These are phyloP conservation scores for Penicillium sp. DNA, from an alignment of 2,329 filamentous ascomycete species.

Conservation along the genomic window DNA sequence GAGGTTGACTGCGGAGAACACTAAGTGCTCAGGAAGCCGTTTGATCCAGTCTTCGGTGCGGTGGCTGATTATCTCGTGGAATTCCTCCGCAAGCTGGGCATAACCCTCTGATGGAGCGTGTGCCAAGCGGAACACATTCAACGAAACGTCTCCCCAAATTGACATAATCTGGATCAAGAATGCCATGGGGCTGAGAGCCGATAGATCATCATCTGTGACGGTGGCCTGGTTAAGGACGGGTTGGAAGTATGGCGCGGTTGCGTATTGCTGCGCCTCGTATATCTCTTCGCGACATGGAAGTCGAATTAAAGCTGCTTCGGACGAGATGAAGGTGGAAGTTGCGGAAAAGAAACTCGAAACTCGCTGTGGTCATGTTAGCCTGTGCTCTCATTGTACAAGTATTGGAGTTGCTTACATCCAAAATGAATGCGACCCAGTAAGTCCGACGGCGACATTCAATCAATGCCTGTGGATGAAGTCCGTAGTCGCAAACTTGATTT, in stretches of 20 bases:
- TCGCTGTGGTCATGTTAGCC: conserved; percentile 42
- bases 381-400: background rate
- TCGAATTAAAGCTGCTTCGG: conserved; percentile 66
- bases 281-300: conserved; percentile 62
- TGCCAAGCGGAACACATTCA: conserved; percentile 57
- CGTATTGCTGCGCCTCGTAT: conserved; percentile 62
- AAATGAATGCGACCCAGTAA: conserved; percentile 70
- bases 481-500: conserved; percentile 54
- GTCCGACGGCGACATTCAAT: conserved; percentile 69
- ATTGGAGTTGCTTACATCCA: conserved; percentile 55
- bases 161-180: conserved; percentile 63
- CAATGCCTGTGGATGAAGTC: conserved; percentile 58
- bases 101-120: conserved; percentile 48
- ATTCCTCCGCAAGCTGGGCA: conserved; percentile 49
- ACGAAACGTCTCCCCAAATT: conserved; percentile 66
- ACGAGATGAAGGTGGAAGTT: conserved; percentile 57
- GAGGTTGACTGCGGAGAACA: conserved; percentile 59
- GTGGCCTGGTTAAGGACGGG: conserved; percentile 48
- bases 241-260: conserved; percentile 62
- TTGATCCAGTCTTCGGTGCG: conserved; percentile 60
- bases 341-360: conserved; percentile 61
- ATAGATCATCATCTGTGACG: conserved; percentile 39
- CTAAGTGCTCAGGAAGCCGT: conserved; percentile 56
- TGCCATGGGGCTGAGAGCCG: conserved; percentile 54
- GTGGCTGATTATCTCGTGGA: conserved; percentile 54